Percentiles rank a stretch among this genome's conserved stretches.
phyloP scores from a whole-genome alignment of 768 basidiomycete genomes.

The Boletus rufocinnamomeus region DNA sequence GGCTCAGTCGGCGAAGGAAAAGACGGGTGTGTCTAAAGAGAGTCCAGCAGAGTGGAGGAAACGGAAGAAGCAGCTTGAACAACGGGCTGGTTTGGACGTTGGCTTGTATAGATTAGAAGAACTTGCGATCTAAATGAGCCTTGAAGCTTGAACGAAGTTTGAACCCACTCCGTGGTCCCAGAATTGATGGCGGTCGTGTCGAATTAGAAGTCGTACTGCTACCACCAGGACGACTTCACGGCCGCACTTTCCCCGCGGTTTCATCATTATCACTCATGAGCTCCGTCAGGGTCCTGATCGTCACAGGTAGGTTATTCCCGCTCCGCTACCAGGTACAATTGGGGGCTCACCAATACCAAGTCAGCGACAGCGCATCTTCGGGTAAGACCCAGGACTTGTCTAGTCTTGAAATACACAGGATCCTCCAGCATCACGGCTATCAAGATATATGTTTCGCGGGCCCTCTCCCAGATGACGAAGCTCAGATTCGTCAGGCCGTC shows the following conservation, averaged over 20 bases:
- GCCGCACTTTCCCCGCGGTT: not conserved
- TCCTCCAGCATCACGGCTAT: conserved; percentile 44
- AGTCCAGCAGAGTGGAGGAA: conserved; percentile 49
- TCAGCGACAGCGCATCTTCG: conserved; percentile 70
- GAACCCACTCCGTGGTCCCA: not conserved
- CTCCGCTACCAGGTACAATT: not conserved
- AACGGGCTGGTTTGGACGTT: conserved; percentile 53
- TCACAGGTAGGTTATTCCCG: conserved; percentile 27
- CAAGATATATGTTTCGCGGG: conserved; percentile 36
- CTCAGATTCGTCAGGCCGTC: conserved; percentile 50
- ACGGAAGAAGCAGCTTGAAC: conserved; percentile 53
- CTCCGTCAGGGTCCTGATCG: conserved; percentile 25
- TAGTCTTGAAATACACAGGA: conserved; percentile 59
- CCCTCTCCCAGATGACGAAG: conserved; percentile 70
- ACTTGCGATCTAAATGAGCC: conserved; percentile 47
- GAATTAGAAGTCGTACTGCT: not conserved
- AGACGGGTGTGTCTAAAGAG: conserved; percentile 35
- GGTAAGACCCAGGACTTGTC: conserved; percentile 58
- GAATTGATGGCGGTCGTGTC: not conserved
- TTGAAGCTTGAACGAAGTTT: too few species aligned
- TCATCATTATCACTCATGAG: conserved; percentile 17
- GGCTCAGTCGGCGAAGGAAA: conserved; percentile 54
- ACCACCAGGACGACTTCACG: not conserved
- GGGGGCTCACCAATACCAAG: conserved; percentile 29
- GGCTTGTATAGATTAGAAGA: conserved; percentile 76